Evolutionary conservation across 2,329 filamentous ascomycete genomes (phyloP).

Genomic region (Hypoxylon sp.): DNA sequence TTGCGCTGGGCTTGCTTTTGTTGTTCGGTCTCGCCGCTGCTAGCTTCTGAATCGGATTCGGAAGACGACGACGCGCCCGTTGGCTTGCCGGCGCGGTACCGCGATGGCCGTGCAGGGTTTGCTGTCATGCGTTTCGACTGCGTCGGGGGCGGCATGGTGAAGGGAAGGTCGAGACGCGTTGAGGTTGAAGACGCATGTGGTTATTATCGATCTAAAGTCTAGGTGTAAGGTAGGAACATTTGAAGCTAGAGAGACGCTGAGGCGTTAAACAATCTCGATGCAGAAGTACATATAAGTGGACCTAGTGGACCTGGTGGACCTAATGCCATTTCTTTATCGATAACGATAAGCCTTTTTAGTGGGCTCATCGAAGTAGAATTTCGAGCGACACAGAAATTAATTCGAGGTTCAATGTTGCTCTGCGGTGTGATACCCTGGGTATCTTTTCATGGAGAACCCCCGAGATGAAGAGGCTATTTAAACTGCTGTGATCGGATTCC

Average conservation of each 20-base stretch:
- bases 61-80: conserved; percentile 67
- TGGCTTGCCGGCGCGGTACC: conserved; percentile 89
- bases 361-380: neutral
- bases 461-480: neutral
- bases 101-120: conserved; percentile 83
- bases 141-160: conserved; percentile 56
- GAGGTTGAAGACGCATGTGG: conserved; percentile 5
- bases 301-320: no score
- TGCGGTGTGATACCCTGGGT: neutral
- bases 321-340: conserved; percentile 9
- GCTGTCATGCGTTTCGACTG: conserved; percentile 93
- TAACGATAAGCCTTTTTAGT: conserved; percentile 15
- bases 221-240: no score
- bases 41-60: conserved; percentile 65
- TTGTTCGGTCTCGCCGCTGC: conserved; percentile 57
- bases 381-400: conserved; percentile 6
- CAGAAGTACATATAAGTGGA: conserved; percentile 1
- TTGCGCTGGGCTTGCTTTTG: conserved; percentile 52
- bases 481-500: neutral
- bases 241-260: no score
- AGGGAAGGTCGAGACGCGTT: neutral
- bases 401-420: neutral
- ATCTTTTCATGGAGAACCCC: neutral
- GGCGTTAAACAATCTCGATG: neutral
- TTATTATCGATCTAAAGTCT: no score